Evolutionary conservation across 2,329 filamentous ascomycete species (phyloP).

Genomic region (Microsporum audouinii): DNA sequence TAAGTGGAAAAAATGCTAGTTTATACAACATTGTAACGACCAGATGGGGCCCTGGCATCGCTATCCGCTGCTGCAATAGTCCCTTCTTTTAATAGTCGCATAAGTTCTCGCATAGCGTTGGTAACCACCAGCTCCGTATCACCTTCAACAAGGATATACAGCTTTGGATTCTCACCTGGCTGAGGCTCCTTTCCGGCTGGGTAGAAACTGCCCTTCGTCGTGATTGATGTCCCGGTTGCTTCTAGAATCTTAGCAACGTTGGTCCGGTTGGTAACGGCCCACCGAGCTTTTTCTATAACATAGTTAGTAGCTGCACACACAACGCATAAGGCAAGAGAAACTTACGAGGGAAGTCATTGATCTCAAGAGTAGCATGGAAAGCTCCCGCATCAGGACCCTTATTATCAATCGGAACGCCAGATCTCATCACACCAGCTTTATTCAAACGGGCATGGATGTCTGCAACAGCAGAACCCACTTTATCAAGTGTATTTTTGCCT

Average conservation of each 20-base stretch:
- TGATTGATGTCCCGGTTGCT: constrained; percentile 87
- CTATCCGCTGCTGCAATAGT: constrained; percentile 80
- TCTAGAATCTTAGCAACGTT: constrained; percentile 98
- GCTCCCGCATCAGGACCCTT: constrained; percentile 94
- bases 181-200: constrained; percentile 66
- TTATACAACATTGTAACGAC: constrained; percentile 75
- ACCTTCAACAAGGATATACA: constrained; percentile 95
- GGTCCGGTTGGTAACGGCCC: constrained; percentile 96
- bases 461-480: constrained; percentile 79
- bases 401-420: constrained; percentile 93
- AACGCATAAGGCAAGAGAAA: constrained; percentile 11
- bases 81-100: constrained; percentile 76
- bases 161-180: constrained; percentile 68
- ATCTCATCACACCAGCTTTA: constrained; percentile 76
- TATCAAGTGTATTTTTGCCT: constrained; percentile 61
- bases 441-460: constrained; percentile 85
- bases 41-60: constrained; percentile 67
- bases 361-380: constrained; percentile 93
- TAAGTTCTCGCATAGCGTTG: constrained; percentile 80
- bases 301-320: constrained; percentile 9
- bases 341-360: constrained; percentile 90
- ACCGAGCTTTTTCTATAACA: constrained; percentile 69
- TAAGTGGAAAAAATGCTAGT: not conserved
- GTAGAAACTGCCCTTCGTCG: constrained; percentile 92
- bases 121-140: constrained; percentile 90